phyloP scores from a whole-genome alignment of 805 yeast genomes.

The Jamesozyma gamospora region DNA sequence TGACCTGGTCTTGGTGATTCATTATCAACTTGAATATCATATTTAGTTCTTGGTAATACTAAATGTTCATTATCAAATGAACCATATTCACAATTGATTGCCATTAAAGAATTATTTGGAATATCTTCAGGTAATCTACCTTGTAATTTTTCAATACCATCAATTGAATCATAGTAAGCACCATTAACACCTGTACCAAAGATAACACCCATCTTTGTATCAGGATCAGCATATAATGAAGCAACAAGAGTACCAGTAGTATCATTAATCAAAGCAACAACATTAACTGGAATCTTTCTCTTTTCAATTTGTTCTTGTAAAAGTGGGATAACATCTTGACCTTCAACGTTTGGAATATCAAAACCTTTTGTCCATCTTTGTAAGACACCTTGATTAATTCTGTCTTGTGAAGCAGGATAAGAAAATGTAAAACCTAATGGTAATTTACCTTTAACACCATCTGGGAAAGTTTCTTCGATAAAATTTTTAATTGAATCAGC shows the following conservation, averaged over 20 bases:
- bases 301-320: conserved; percentile 64
- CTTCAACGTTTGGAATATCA: conserved; percentile 88
- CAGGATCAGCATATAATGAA: conserved; percentile 81
- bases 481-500: conserved; percentile 72
- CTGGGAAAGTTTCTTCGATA: conserved; percentile 55
- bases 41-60: conserved; percentile 81
- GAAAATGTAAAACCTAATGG: conserved; percentile 94
- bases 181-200: conserved; percentile 98
- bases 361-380: conserved; percentile 98
- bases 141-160: conserved; percentile 69
- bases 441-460: conserved; percentile 49
- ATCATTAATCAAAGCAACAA: conserved; percentile 89
- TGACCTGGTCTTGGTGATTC: conserved; percentile 94
- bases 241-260: conserved; percentile 96
- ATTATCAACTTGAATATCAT: conserved; percentile 67
- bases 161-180: conserved; percentile 76
- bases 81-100: conserved; percentile 97
- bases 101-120: conserved; percentile 62
- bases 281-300: conserved; percentile 63
- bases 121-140: conserved; percentile 61
- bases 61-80: conserved; percentile 87
- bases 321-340: conserved; percentile 87
- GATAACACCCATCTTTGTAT: conserved; percentile 86
- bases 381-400: conserved; percentile 75
- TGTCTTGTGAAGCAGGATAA: conserved; percentile 76